Evolutionary conservation across 225 moss, liverwort and hornwort genomes (phyloP), one percentile per base, ranked within the genome.

Genomic region (Climacium dendroides): DNA sequence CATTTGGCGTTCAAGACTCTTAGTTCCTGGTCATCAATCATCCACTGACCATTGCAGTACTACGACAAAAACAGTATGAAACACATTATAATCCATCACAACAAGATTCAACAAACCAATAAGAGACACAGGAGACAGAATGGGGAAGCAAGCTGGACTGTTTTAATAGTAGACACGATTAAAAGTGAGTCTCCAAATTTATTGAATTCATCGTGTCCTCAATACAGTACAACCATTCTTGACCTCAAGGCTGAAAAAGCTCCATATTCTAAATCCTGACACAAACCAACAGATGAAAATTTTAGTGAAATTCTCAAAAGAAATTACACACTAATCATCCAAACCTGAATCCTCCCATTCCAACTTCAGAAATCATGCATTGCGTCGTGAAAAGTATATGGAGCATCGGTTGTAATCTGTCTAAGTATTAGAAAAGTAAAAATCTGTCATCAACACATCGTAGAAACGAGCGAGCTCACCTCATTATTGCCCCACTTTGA

Each of bases 191-290:
- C 67, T 79, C 77, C 28, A 54, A 19, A 57, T 85, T 87, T 37
- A n/a, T 79, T 87, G 47, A 64, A 65, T 89, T 74, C 78, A 67
- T 57, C 50, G 26, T 75, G 70, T 69, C 62, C 55, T 72, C 39
- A 65, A 80, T 62, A 61, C 39, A 65, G 76, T 62, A 61, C 54
- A 86, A 66, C 86, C 83, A 80, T 69, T 86, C 88, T 80, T 77
- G 80, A 34, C 81, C 58, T 79, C 87, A 66, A 52, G 65, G 62
- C 75, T 80, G 67, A 54, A 79, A 65, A 88, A 52, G 74, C 83
- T 90, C 54, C 87, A 73, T 52, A 47, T 52, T 67, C 74, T 35
- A 80, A 70, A 86, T 76, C 86, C 92, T 90, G 92, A 84, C 80
- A 86, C 53, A 83, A 28, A 85, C 24, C 59, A 82, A 19, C 9